Percentiles rank a stretch among this genome's conserved stretches.
phyloP scores from a whole-genome alignment of 2,329 filamentous ascomycete species.

The Penicillium sp. region DNA sequence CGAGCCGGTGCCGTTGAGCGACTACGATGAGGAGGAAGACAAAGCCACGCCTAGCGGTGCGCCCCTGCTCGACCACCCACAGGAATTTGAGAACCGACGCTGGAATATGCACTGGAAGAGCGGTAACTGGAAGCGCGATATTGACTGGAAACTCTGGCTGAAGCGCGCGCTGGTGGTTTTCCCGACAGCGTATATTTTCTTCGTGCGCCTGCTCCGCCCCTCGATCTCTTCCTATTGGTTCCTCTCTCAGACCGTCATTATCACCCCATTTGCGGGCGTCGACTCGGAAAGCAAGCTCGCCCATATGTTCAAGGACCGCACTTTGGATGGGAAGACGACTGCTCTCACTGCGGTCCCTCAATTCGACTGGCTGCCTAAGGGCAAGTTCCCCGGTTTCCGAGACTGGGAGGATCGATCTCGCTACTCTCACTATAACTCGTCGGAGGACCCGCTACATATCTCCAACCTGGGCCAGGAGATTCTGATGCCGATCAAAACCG shows the following conservation, averaged over 20 bases:
- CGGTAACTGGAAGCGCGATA: slow-evolving; percentile 6
- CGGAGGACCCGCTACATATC: slow-evolving; percentile 42
- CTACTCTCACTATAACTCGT: slow-evolving; percentile 35
- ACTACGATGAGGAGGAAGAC: slow-evolving; percentile 20
- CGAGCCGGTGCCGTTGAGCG: slow-evolving; percentile 14
- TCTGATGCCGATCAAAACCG: slow-evolving; percentile 21
- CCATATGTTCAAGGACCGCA: slow-evolving; percentile 12
- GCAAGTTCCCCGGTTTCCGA: slow-evolving; percentile 18
- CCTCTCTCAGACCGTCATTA: slow-evolving; percentile 21
- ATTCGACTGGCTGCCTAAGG: slow-evolving; percentile 23
- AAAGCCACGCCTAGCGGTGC: slow-evolving; percentile 9
- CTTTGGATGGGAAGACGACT: slow-evolving; percentile 16
- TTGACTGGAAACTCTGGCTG: slow-evolving; percentile 9
- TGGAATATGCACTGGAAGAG: slow-evolving; percentile 6
- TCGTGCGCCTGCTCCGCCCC: slow-evolving; percentile 32
- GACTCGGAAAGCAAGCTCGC: slow-evolving; percentile 16
- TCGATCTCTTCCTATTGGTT: slow-evolving; percentile 21
- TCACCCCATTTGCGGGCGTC: slow-evolving; percentile 19
- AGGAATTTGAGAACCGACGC: slow-evolving; percentile 1
- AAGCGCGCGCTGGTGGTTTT: slow-evolving; percentile 25
- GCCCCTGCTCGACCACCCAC: slow-evolving; percentile 13
- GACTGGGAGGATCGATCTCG: slow-evolving; percentile 22
- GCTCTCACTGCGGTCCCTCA: slow-evolving; percentile 14
- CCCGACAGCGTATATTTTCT: slow-evolving; percentile 22
- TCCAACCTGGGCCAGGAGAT: slow-evolving; percentile 39